These are phyloP conservation scores for Aureobasidium sp. DNA, from an alignment of 2,329 filamentous ascomycete species.

Conservation along the genomic window DNA sequence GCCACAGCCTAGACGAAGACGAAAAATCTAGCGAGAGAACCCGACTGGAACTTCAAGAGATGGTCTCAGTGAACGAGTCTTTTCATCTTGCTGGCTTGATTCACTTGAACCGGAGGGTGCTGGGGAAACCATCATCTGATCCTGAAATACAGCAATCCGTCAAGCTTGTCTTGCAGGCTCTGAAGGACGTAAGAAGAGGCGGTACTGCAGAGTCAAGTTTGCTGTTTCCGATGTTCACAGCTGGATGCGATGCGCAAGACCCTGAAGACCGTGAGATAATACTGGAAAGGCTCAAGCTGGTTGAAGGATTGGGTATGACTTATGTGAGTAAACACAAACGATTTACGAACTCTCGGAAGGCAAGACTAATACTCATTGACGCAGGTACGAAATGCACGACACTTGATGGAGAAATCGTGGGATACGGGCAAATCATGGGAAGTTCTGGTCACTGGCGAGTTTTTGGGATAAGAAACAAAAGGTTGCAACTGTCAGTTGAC, in stretches of 20 bases:
- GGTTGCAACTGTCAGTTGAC: not conserved
- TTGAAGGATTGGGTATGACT: conserved; percentile 69
- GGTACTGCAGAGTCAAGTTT: conserved; percentile 68
- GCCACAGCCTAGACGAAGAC: conserved; percentile 29
- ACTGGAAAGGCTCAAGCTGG: conserved; percentile 56
- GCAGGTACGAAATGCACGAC: conserved; percentile 53
- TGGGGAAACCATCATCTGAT: conserved; percentile 54
- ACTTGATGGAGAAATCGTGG: conserved; percentile 64
- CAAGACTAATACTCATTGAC: not conserved
- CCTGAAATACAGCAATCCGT: conserved; percentile 58
- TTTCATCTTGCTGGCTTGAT: conserved; percentile 75
- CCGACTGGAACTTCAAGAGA: conserved; percentile 43
- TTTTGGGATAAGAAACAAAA: conserved; percentile 50
- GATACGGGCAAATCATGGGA: conserved; percentile 63
- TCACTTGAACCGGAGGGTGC: conserved; percentile 66
- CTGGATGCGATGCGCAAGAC: conserved; percentile 65
- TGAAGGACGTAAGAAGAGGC: conserved; percentile 57
- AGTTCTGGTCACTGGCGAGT: conserved; percentile 58
- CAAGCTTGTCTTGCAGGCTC: conserved; percentile 53
- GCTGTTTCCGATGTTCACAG: conserved; percentile 76
- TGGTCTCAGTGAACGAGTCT: conserved; percentile 66
- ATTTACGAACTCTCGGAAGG: not conserved
- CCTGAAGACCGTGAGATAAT: conserved; percentile 52
- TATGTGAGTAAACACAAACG: conserved; percentile 48
- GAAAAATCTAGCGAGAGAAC: conserved; percentile 33